Conservation (phyloP, 1,284 basidiomycete genomes). For the Pseudozyma sp. region DNA sequence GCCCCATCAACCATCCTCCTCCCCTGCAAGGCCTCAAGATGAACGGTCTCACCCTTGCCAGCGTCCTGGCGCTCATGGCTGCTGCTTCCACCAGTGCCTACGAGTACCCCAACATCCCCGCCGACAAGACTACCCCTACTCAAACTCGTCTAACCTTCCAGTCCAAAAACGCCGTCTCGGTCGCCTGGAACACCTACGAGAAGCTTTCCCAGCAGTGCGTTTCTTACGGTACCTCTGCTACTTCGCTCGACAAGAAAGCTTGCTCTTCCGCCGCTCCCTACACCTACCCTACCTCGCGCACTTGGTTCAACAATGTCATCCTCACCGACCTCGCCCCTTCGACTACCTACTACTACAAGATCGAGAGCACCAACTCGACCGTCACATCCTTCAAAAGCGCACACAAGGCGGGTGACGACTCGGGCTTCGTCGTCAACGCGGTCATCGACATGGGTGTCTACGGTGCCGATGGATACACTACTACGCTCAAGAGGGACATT, state of each 20-base stretch:
- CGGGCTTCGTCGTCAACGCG: constrained; percentile 61
- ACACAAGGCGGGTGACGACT: constrained; percentile 22
- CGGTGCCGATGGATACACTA: constrained; percentile 66
- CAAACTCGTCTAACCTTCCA: constrained; percentile 47
- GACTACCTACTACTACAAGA: constrained; percentile 58
- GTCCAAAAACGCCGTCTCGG: constrained; percentile 42
- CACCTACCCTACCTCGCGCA: constrained; percentile 56
- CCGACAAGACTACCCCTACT: constrained; percentile 52
- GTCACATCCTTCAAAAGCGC: constrained; percentile 39
- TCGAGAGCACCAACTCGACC: constrained; percentile 44
- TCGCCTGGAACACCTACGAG: constrained; percentile 57
- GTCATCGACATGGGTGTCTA: constrained; percentile 70
- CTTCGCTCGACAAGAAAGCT: constrained; percentile 13
- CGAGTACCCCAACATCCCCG: constrained; percentile 33
- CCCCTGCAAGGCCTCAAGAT: constrained; percentile 2
- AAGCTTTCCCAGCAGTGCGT: constrained; percentile 40
- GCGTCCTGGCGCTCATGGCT: constrained; percentile 17
- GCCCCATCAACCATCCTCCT: background rate
- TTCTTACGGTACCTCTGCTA: constrained; percentile 32
- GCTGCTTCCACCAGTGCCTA: constrained; percentile 11
- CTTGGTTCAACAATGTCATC: constrained; percentile 51
- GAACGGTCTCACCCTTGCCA: constrained; percentile 16
- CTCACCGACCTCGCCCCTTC: constrained; percentile 35
- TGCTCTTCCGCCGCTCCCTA: constrained; percentile 41
- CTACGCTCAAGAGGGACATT: constrained; percentile 45